phyloP scores from a whole-genome alignment of 2,329 filamentous ascomycete genomes.

The Rhinocladiella similis region DNA sequence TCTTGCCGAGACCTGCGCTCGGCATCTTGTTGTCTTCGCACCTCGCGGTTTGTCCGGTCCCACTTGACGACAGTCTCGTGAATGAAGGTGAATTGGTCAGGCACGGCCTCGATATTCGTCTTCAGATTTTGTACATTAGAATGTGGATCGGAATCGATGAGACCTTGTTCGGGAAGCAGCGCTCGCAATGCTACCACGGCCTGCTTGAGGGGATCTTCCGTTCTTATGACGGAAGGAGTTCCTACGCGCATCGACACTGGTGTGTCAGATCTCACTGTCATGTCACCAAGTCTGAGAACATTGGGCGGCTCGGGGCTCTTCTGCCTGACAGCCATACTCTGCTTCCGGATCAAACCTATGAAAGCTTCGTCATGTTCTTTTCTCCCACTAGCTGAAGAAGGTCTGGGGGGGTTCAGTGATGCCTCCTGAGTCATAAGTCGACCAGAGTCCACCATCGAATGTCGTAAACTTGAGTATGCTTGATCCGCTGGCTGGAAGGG shows the following conservation, averaged over 20 bases:
- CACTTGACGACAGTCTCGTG: constrained; percentile 43
- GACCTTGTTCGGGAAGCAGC: constrained; percentile 10
- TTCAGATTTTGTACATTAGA: constrained; percentile 15
- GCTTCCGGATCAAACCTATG: constrained; percentile 48
- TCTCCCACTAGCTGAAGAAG: constrained; percentile 26
- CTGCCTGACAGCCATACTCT: constrained; percentile 36
- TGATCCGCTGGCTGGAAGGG: constrained; percentile 45
- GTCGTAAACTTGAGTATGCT: constrained; percentile 49
- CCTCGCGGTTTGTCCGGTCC: constrained; percentile 47
- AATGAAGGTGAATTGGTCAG: constrained; percentile 47
- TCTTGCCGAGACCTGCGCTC: constrained; percentile 53
- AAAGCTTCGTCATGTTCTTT: constrained; percentile 46
- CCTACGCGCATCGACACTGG: constrained; percentile 36
- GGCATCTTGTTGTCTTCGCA: constrained; percentile 47
- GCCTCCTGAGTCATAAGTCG: constrained; percentile 41
- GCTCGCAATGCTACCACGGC: constrained; percentile 15
- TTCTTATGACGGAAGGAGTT: constrained; percentile 8
- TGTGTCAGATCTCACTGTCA: constrained; percentile 32
- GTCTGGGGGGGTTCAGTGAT: constrained; percentile 22
- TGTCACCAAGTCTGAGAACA: constrained; percentile 30
- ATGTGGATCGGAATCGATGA: constrained; percentile 8
- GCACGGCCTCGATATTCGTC: constrained; percentile 25
- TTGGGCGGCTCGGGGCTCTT: constrained; percentile 33
- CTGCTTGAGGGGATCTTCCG: constrained; percentile 12
- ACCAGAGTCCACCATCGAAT: constrained; percentile 46